Percentiles rank a stretch among this genome's conserved stretches.
These are phyloP conservation scores for Phytophthora macrochlamydospora DNA, from an alignment of 352 stramenopile species.

Conservation along the genomic window DNA sequence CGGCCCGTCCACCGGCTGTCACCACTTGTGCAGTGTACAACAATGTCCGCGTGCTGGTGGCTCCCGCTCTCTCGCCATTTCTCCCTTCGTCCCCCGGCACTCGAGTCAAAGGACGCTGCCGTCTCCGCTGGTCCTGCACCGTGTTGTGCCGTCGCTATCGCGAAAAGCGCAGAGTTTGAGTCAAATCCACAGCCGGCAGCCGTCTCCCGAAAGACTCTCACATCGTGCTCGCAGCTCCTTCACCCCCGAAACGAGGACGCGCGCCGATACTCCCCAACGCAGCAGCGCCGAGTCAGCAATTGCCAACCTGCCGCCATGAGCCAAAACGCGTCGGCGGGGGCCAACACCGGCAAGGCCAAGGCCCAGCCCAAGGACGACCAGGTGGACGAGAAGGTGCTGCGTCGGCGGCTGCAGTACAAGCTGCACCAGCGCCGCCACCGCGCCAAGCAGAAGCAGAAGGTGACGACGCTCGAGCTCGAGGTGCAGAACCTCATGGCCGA, in stretches of 20 bases:
- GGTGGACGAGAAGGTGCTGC: slow-evolving; percentile 45
- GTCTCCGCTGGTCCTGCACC: background rate
- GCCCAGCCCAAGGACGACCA: slow-evolving; percentile 11
- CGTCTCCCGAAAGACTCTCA: background rate
- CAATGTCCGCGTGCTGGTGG: background rate
- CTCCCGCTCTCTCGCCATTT: background rate
- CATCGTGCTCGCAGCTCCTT: background rate
- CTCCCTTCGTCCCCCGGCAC: background rate
- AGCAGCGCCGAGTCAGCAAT: background rate
- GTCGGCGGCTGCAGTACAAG: slow-evolving; percentile 59
- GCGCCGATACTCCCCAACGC: background rate
- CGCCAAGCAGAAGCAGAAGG: slow-evolving; percentile 60
- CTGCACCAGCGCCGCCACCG: slow-evolving; percentile 64
- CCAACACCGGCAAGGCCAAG: slow-evolving; percentile 11
- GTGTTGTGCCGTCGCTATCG: slow-evolving; percentile 1
- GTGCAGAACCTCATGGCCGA: slow-evolving; percentile 38
- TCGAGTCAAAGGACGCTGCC: background rate
- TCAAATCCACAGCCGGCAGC: background rate
- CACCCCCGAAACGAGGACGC: background rate
- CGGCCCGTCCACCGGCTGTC: background rate
- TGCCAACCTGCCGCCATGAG: slow-evolving; percentile 13
- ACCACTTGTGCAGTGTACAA: slow-evolving; percentile 1
- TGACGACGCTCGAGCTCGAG: slow-evolving; percentile 44
- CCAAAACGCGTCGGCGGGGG: slow-evolving; percentile 17
- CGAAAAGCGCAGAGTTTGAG: background rate